These are phyloP conservation scores for Venustampulla echinocandica DNA, from an alignment of 495 filamentous ascomycete genomes.

Conservation along the genomic window DNA sequence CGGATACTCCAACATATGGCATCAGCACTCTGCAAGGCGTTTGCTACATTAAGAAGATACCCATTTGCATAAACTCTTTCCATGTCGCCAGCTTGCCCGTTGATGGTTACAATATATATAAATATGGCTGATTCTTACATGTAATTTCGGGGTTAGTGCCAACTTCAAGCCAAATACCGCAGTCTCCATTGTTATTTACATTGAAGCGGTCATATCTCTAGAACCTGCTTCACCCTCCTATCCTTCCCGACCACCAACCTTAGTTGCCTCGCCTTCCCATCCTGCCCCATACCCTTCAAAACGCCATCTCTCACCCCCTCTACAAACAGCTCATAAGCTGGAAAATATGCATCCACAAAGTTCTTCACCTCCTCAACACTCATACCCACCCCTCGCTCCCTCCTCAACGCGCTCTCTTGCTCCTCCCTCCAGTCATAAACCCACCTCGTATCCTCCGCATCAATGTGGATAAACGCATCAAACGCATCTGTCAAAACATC, in stretches of 20 bases:
- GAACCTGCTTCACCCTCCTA: slow-evolving; percentile 50
- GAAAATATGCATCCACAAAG: slow-evolving; percentile 51
- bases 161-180: not conserved
- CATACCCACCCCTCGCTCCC: slow-evolving; percentile 65
- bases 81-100: too few relatives aligned
- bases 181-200: not conserved
- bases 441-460: slow-evolving; percentile 64
- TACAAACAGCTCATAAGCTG: slow-evolving; percentile 65
- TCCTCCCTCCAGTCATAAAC: slow-evolving; percentile 86
- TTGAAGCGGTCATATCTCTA: slow-evolving; percentile 17
- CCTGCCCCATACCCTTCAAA: slow-evolving; percentile 46
- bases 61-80: slow-evolving; percentile 14
- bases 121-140: not conserved
- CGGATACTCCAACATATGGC: not conserved
- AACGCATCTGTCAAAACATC: slow-evolving; percentile 64
- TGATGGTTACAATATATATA: not conserved
- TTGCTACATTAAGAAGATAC: slow-evolving; percentile 7
- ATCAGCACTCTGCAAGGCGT: slow-evolving; percentile 8
- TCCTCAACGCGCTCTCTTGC: slow-evolving; percentile 65
- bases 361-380: slow-evolving; percentile 43
- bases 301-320: slow-evolving; percentile 55
- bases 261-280: slow-evolving; percentile 47
- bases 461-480: slow-evolving; percentile 81
- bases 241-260: slow-evolving; percentile 62
- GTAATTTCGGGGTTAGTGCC: not conserved